A percentile compares a stretch with the other conserved stretches of the same genome.
Conservation (phyloP, 768 basidiomycete genomes). For the Psilocybe azurescens region DNA sequence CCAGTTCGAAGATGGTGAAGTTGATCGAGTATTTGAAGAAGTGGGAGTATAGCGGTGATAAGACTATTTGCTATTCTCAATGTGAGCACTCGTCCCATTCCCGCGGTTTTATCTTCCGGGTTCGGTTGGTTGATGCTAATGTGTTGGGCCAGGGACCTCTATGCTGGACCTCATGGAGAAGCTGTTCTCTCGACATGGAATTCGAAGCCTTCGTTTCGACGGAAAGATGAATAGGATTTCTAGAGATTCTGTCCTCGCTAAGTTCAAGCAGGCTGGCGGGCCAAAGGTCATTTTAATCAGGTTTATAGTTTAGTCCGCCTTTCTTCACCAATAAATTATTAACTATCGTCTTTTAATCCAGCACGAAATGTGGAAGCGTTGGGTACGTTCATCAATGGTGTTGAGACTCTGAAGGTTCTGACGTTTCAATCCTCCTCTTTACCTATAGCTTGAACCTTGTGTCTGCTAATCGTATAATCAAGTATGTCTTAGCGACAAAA, state of each 20-base stretch:
- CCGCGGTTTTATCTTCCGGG: background rate
- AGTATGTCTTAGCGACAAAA: slow-evolving; percentile 41
- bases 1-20: slow-evolving; percentile 71
- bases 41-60: slow-evolving; percentile 66
- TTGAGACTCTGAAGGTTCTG: background rate
- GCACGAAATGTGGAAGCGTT: slow-evolving; percentile 73
- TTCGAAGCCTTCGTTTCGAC: slow-evolving; percentile 65
- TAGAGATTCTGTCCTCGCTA: slow-evolving; percentile 53
- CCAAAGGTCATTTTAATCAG: slow-evolving; percentile 72
- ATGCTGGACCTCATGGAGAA: slow-evolving; percentile 72
- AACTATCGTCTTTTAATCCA: slow-evolving; percentile 22
- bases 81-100: slow-evolving; percentile 43
- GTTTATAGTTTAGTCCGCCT: slow-evolving; percentile 31
- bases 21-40: slow-evolving; percentile 61
- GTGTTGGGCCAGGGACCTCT: slow-evolving; percentile 62
- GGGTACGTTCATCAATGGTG: slow-evolving; percentile 37
- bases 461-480: slow-evolving; percentile 71
- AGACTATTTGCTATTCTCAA: slow-evolving; percentile 75
- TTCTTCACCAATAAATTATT: background rate
- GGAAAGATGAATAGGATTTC: slow-evolving; percentile 65
- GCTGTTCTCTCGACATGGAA: slow-evolving; percentile 62
- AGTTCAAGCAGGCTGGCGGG: slow-evolving; percentile 60
- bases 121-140: background rate
- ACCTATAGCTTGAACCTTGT: slow-evolving; percentile 58
- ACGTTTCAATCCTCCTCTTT: background rate